Base-by-base conservation (phyloP, 78 protist species). In the Chrysochromulina tobinii region DNA sequence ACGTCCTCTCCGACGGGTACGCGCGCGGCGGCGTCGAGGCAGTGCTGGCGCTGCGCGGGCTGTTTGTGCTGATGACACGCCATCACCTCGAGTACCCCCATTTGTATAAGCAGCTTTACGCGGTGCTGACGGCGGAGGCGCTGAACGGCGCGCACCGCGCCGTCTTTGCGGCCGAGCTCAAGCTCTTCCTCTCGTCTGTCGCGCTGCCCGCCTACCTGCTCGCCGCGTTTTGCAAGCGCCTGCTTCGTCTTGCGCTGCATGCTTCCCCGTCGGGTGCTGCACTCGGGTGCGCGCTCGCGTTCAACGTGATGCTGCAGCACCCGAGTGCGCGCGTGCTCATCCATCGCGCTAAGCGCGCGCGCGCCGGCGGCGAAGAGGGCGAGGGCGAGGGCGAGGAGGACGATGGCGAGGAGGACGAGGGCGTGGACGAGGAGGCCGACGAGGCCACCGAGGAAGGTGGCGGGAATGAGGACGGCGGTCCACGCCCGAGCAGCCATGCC, bases 201-300 rank as follows among this genome's bases (percentile, higher is more conserved):
- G 53, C 2, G 18, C 57, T 75, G 84, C 84, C 84, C n/a, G 84
- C 84, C 8, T 50, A 75, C 84, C 48, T 75, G 12, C 9, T n/a
- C 8, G 84, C 84, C 2, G 84, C 84, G 14, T 75, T 75, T 25
- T 55, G n/a, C n/a, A 75, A 75, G 84, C 84, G 84, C 23, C 84
- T 75, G 50, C 9, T 9, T 14, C 79, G 79, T 18, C 27, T 69
- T 18, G 79, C 79, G 14, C 79, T 69, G 50, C 15, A 1, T 21
- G 84, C 57, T 14, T 25, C 84, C n/a, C 84, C 84, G 57, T 0
- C 18, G 9, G 54, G n/a, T 0, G 54, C 53, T 9, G n/a, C 25
- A 21, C 57, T 75, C 38, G 54, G 27, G 23, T 14, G 3, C 84
- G 84, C 18, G 58, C 21, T 75, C 27, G 84, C 25, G 84, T 50